phyloP scores from a whole-genome alignment of 2,329 filamentous ascomycete genomes.

The Trichoderma asperellum region DNA sequence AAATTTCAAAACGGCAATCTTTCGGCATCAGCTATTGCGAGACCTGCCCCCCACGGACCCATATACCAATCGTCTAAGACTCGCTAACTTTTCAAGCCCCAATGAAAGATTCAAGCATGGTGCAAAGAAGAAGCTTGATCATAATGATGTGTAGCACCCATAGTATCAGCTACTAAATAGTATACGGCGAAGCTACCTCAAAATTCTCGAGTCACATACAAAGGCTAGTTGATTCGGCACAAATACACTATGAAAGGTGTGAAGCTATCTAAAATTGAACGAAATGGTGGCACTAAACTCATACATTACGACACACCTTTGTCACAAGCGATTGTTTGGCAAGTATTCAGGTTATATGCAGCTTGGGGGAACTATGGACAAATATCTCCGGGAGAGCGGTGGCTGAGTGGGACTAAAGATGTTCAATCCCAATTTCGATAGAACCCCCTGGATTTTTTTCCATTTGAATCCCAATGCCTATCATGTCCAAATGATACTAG shows the following conservation, averaged over 20 bases:
- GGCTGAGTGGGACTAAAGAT: too few relatives aligned
- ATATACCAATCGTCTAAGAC: not conserved
- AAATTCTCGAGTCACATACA: not conserved
- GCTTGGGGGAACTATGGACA: too few relatives aligned
- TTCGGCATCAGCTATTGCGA: not conserved
- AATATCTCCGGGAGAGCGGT: too few relatives aligned
- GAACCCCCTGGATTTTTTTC: too few relatives aligned
- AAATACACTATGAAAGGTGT: not conserved
- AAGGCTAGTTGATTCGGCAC: not conserved
- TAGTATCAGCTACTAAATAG: not conserved
- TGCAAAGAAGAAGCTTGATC: not conserved
- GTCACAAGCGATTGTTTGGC: too few relatives aligned
- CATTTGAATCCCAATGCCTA: too few relatives aligned
- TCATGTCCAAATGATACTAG: too few relatives aligned
- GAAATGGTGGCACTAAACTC: not conserved
- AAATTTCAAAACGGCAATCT: not conserved
- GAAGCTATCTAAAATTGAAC: not conserved
- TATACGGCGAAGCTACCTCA: not conserved
- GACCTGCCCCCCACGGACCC: not conserved
- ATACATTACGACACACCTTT: not conserved
- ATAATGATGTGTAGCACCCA: not conserved
- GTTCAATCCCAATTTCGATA: too few relatives aligned
- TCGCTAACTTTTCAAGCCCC: not conserved
- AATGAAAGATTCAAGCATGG: not conserved
- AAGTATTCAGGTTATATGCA: too few relatives aligned